Base-by-base conservation (phyloP, 148 eudicot species). In the Vaccinium darrowii region DNA sequence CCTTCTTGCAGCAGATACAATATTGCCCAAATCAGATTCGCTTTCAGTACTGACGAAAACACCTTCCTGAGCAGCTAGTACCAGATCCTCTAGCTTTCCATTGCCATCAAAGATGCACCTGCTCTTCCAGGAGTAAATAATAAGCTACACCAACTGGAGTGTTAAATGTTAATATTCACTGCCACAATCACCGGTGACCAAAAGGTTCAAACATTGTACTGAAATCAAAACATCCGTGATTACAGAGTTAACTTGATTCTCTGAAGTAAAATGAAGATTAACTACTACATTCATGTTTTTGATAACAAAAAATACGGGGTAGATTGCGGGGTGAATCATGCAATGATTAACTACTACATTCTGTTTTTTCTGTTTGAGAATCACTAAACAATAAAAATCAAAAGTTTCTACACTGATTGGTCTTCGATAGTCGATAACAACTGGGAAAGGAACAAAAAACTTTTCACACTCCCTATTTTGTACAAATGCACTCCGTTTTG, bases 81-180 rank as follows among this genome's bases (percentile, higher is more conserved):
- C 95, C 85, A 96, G 89, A 91, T 96, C 98, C 54, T 94, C 98
- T 85, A 88, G 85, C 91, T 96, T 96, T 56, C 98, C 98, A 80
- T 96, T 94, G 57, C 98, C 98, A 87, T 94, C 94, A 87, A 94
- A 94, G 63, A 93, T 90, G 84, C 98, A 97, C 90, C 98, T 97
- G 86, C 16, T 53, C 56, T 81, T 65, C 85, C 49, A n/a, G 71
- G 71, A 63, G 71, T 9, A 63, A 63, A 21, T 63, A 63, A n/a
- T n/a, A 63, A 63, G 69, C 11, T n/a, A n/a, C 69, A 63, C n/a
- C n/a, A n/a, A n/a, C n/a, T n/a, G n/a, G n/a, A n/a, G n/a, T n/a
- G n/a, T n/a, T n/a, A n/a, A n/a, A n/a, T n/a, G n/a, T 60, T 63
- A 63, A 63, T 12, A 63, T 27, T n/a, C 71, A 63, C 71, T 9